Evolutionary conservation across 345 rosid genomes (phyloP), one percentile per base, ranked within the genome.

Genomic region (Salix koriyanagi): DNA sequence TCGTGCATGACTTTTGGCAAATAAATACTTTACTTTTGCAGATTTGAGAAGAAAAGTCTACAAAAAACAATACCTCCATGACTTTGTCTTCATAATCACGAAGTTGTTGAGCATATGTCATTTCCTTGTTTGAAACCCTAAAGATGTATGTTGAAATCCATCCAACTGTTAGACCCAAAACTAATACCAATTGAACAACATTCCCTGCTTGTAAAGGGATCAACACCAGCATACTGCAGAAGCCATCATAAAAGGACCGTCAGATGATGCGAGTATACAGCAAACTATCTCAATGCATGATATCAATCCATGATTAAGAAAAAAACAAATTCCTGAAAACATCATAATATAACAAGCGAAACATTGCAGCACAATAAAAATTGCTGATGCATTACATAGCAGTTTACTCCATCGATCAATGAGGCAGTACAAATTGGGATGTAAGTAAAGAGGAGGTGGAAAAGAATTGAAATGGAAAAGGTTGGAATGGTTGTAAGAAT

Each of bases 71-170:
- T 81, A 92, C 99, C 97, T 95, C 82, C 97, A 95, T 95, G 81
- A 95, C 97, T 89, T 95, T 87, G 79, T 84, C 70, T 80, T 95
- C 99, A 66, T 95, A 93, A 90, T 95, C 94, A 65, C 97, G 96
- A 44, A 95, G 83, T 79, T 95, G 99, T 76, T 91, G 96, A 62
- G 97, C 97, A 65, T 95, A 91, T 1, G 97, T 95, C 97, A 95
- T 95, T 84, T 95, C 99, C 87, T 95, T 95, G 89, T 91, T 95
- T 6, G 94, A 91, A 44, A 95, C 99, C 76, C 99, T 86, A 73
- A 95, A 93, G 82, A 95, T 88, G 72, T 93, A 95, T 25, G 96
- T 95, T 3, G 92, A 90, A 67, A 95, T 90, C 99, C 99, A 93
- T 80, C 97, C 99, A 73, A 95, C 74, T 6, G 96, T 95, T 67